Evolutionary conservation across 306 rosid genomes (phyloP), one percentile per base, ranked within the genome.

Genomic region (Cicer arietinum): DNA sequence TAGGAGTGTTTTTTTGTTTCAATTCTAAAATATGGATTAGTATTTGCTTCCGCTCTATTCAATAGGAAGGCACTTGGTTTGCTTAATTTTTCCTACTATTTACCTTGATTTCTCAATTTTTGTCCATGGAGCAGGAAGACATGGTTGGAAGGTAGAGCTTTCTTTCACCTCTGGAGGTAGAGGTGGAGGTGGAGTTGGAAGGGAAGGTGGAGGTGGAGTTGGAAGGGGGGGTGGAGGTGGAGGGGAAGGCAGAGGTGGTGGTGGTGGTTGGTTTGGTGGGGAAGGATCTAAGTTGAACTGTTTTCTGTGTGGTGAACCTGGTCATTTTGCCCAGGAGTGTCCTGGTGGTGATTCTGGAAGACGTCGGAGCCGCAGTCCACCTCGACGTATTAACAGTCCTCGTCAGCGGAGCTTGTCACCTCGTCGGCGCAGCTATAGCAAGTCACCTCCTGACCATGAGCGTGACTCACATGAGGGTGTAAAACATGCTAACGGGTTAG

Each of bases 61-160:
- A 54, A 14, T 47, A 14, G 42, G 4, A 47, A 57, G 68, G 6
- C n/a, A 77, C 69, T 39, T 71, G 56, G 62, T 48, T 67, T 35
- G 14, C 44, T 16, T 35, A 43, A 67, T 16, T 37, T 39, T 50
- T 10, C 30, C 20, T 12, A 14, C 43, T 66, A 56, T 64, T 17
- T 69, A 69, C 35, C 16, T 16, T 41, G 42, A 22, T 1, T 58
- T 44, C 60, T 40, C 39, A 18, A 76, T 76, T 64, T 22, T 70
- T 7, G 54, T 62, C 51, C 48, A 9, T 71, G 85, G 82, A 74
- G 69, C 84, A 94, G 99, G 99, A 68, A 94, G 90, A 87, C 90
- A 92, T 80, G 96, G 93, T 71, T 94, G 99, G 99, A 94, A 96
- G 81, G 93, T 94, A 22, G 99, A 94, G 80, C 95, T 94, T 78